Conservation (phyloP, 139 green algal species). For the Chlamydomonas sp. region DNA sequence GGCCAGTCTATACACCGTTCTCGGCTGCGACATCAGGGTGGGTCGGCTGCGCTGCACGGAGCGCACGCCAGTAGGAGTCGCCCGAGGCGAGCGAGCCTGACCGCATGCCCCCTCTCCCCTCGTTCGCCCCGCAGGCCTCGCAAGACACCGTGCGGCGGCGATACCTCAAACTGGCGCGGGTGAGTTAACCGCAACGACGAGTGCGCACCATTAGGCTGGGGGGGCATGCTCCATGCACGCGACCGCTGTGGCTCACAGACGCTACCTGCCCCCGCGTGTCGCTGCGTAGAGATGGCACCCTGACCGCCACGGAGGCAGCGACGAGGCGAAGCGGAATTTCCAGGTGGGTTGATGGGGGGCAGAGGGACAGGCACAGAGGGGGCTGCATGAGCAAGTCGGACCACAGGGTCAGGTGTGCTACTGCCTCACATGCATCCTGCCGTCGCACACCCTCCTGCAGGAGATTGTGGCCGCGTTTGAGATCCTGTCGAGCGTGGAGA, state of each 20-base stretch:
- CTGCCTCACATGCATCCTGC: neutral
- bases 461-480: constrained; percentile 1
- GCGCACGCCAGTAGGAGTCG: too few relatives aligned
- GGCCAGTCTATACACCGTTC: constrained; percentile 5
- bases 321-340: constrained; percentile 2
- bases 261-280: neutral
- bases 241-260: neutral
- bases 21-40: constrained; percentile 9
- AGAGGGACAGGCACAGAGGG: neutral
- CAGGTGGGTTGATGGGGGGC: neutral
- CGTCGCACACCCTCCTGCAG: neutral
- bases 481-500: neutral
- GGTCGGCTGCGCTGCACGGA: neutral
- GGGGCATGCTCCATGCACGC: neutral
- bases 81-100: neutral
- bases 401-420: neutral
- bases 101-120: neutral
- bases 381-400: neutral
- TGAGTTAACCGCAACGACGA: too few relatives aligned
- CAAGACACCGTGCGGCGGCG: neutral
- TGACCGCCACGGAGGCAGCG: neutral
- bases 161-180: constrained; percentile 7
- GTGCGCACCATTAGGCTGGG: too few relatives aligned
- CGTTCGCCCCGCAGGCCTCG: neutral
- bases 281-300: neutral